Base-by-base conservation (phyloP, 495 filamentous ascomycete genomes). In the Hypoxylon cercidicola region DNA sequence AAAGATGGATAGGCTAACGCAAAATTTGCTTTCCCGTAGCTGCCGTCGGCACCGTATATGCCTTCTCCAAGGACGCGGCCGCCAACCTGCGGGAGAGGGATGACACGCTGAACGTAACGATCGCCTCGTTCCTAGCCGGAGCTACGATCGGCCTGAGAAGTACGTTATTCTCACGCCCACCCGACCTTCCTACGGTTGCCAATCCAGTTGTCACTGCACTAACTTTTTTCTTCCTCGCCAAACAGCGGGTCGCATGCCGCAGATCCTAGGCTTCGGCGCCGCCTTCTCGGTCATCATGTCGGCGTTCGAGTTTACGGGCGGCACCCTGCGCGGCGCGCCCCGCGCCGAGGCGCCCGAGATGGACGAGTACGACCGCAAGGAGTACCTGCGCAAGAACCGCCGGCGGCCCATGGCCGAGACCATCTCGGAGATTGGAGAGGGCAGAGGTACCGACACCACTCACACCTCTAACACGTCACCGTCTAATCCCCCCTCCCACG, bases 311-410 rank as follows among this genome's bases (percentile, higher is more conserved):
- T 97, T 87, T 78, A 90, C 90, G 3, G 93, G 93, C 40, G 91
- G 89, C 60, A 77, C 90, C 39, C 81, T 79, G 1, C 88, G 86
- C 41, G 85, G 85, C 63, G 41, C 23, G 9, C 37, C 35, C 25
- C 76, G 77, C 67, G 78, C 80, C 59, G 67, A 69, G 50, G 82
- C 90, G 46, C 76, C 74, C 0, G 77, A 82, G 15, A 81, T 88
- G 53, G 94, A 97, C 71, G 91, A 97, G 70, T 93, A 89, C 62
- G 88, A 89, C 60, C 82, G 88, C 70, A 93, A 94, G 73, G 85
- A 95, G 72, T 76, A 82, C 48, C 61, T 97, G 72, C 86, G 93
- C 70, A 89, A 84, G 81, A 88, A 86, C 66, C 85, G 88, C 69
- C 83, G 93, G 74, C 83, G 87, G 60, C 90, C 93, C 18, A 83